Evolutionary conservation across 2,329 filamentous ascomycete genomes (phyloP), one percentile per base, ranked within the genome.

Genomic region (Pyrenochaeta sp.): DNA sequence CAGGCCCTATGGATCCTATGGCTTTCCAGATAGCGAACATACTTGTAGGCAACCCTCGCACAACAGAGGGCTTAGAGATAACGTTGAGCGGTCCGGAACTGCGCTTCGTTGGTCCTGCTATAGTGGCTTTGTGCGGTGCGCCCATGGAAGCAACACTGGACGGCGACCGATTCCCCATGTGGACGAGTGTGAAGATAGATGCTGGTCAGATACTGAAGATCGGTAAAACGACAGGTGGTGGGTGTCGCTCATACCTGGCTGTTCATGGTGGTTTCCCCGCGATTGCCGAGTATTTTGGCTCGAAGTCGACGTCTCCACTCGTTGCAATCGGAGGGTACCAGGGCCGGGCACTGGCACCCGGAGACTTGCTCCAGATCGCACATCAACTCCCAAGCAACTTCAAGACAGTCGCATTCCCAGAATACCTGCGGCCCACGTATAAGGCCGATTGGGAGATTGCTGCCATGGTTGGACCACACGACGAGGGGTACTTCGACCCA

Each of bases 1-100:
- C 82, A 3, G 87, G 87, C 0, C 85, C 87, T 0, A 88, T 89
- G 86, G 87, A 89, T 65, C 78, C 82, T 0, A 68, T 88, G n/a
- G 81, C 84, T 1, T 83, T 85, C 45, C 82, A 82, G 25, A 78
- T 88, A 28, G 86, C 85, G 2, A 90, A 90, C 61, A 76, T 84
- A 22, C 78, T 90, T 1, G 86, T 85, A 0, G 86, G 86, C 0
- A 89, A 90, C 52, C 63, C 79, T 0, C 68, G 78, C 0, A 80
- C 79, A 0, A 80, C 74, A 3, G 87, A 88, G 68, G 81, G 80
- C 0, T 72, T 90, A 0, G 87, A 90, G 63, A 85, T 88, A 27
- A 89, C 87, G 0, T 65, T 88, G 15, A 83, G 79, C 13, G 87
- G 87, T 0, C 87, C 87, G 0, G 85, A 87, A 32, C 70, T 90